Base-by-base conservation (phyloP, 2,329 filamentous ascomycete species). In the Colletotrichum karsti region DNA sequence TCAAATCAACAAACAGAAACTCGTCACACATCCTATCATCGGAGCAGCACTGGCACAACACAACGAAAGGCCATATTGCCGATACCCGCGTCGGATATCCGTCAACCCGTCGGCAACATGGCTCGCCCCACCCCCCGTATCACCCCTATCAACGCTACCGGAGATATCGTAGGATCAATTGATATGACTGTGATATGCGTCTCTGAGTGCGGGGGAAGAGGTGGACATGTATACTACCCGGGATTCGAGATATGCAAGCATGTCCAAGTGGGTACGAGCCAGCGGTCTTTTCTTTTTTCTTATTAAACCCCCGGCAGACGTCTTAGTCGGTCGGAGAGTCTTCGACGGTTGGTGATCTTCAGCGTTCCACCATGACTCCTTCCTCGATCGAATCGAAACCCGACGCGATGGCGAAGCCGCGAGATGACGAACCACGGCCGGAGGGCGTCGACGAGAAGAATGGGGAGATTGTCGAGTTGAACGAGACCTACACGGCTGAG, bases 401-500 rank as follows among this genome's bases (percentile, higher is more conserved):
- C 6, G 28, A 51, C 15, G 33, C 20, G 3, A 57, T 42, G 57
- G 22, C 3, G 22, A 67, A 56, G n/a, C 24, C 15, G 12, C 50
- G 20, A 2, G 26, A 35, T 0, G 24, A 59, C 6, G 39, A 24
- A 2, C 18, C 28, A 12, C 24, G 24, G 12, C 28, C 56, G 15
- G 54, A 48, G 15, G 44, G 26, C 15, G 20, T 26, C 2, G 65
- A 69, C n/a, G 67, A 72, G 57, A 72, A 70, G 50, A 51, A 60
- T 33, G 70, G 67, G n/a, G 57, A 69, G 9, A 30, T 73, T 12
- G 26, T 72, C 7, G 72, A 71, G 20, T 3, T 70, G 10, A 61
- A 26, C 8, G 72, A 72, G 5, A 48, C 69, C 2, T 76, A 72
- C 55, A 76, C 76, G 1, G 67, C 61, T 10, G 77, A 79, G 41